Evolutionary conservation across 257 asterid genomes (phyloP), one percentile per base, ranked within the genome.

Genomic region (Solanum clarkiae): DNA sequence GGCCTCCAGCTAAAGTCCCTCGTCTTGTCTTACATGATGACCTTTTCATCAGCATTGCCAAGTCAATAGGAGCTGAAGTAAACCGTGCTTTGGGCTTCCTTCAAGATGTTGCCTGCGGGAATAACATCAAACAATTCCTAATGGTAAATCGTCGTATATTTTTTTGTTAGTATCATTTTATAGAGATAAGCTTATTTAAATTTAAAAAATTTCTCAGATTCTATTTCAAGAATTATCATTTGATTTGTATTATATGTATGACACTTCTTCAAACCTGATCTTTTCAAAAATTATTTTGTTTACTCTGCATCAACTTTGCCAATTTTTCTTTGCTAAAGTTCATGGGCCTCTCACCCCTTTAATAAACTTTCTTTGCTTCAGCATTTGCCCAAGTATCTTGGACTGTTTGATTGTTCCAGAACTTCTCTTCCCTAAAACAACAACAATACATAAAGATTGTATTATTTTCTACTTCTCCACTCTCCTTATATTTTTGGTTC

Each of bases 91-190:
- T 95, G 83, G 22, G 71, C 88, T 87, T 84, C 88, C 87, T 95
- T 90, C 98, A 95, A 90, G 92, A 92, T 70, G 86, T 91, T 83
- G 91, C 99, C 55, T 91, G 93, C 85, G 91, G 86, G 57, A 93
- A 94, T 86, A 91, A 88, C 84, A 9, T 92, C 59, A 95, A 95
- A 88, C 95, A 94, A 49, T 91, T 94, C 86, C 86, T 94, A 62
- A 54, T 63, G 92, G 98, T 94, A 90, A 87, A 87, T 80, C 29
- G 45, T 65, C 40, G 63, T 12, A 1, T 1, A 18, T 15, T 20
- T 62, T 29, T 47, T 65, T 77, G 4, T 10, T 47, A 22, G 70
- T 6, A 59, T 60, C 18, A 10, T 44, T 57, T 62, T 49, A 82
- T 44, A 49, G 44, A 55, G 45, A 15, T 8, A 59, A 40, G 56